These are phyloP conservation scores for Saksenaea vasiformis DNA, from an alignment of 371 early-diverging fungal genomes.

Conservation along the genomic window DNA sequence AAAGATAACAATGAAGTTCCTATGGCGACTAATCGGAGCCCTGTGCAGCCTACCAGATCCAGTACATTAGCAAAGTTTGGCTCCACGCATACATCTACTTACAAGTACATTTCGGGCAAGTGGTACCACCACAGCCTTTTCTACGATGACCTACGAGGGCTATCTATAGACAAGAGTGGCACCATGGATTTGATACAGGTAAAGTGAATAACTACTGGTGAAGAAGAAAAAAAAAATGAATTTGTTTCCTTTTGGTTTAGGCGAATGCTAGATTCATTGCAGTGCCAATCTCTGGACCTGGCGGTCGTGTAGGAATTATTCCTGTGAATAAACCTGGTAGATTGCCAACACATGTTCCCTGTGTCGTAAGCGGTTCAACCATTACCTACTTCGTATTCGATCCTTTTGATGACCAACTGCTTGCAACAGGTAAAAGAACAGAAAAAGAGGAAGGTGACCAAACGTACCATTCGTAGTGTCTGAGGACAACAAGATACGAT, in stretches of 20 bases:
- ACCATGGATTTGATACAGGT: conserved; percentile 68
- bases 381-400: conserved; percentile 67
- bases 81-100: conserved; percentile 36
- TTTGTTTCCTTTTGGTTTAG: conserved; percentile 17
- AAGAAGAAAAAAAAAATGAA: not conserved
- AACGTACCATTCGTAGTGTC: conserved; percentile 34
- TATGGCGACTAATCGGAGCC: conserved; percentile 10
- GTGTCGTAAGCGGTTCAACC: conserved; percentile 56
- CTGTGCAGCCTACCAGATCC: conserved; percentile 11
- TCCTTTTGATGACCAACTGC: conserved; percentile 63
- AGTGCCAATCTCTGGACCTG: conserved; percentile 74
- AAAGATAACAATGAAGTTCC: not conserved
- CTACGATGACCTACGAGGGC: conserved; percentile 65
- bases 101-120: conserved; percentile 72
- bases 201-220: not conserved
- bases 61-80: conserved; percentile 31
- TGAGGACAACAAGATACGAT: conserved; percentile 72
- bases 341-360: conserved; percentile 64
- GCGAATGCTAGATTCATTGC: conserved; percentile 65
- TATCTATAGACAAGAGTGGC: conserved; percentile 67
- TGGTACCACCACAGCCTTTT: conserved; percentile 61
- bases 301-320: conserved; percentile 80
- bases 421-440: conserved; percentile 51
- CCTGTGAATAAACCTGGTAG: conserved; percentile 68
- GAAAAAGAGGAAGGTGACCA: not conserved